Evolutionary conservation across 2,329 filamentous ascomycete genomes (phyloP), one percentile per base, ranked within the genome.

Genomic region (Torrubiellomyces zombiae): DNA sequence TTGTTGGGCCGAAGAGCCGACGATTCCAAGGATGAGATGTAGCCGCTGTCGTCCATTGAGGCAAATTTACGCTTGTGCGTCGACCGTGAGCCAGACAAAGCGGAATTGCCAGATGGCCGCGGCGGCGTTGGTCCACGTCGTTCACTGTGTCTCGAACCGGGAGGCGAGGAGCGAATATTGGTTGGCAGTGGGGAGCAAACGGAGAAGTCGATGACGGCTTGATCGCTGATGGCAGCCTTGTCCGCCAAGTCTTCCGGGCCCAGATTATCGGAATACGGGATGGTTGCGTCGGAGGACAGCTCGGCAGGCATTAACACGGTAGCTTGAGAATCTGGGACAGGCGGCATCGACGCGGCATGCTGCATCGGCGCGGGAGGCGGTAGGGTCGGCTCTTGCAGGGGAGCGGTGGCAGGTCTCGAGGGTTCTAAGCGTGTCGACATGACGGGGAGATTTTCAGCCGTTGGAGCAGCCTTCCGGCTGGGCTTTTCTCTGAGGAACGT

Each of bases 1-100:
- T 69, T 66, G 34, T 74, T 71, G 23, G 77, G 73, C 30, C 86
- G 70, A 46, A 81, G 67, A 9, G 67, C 82, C 0, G 89, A 95
- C 3, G 89, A 95, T 39, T 94, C 85, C 11, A 95, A 64, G 0
- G 85, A 94, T 2, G 89, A 95, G 46, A 92, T 93, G 51, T 95
- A 98, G 20, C 89, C 89, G 45, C 86, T 95, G 50, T 98, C 89
- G 42, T 68, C 81, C 58, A 91, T 75, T 9, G 77, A 75, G 16
- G 68, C 67, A 40, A 78, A 70, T 48, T 82, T 86, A 36, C 78
- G 75, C 53, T 80, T 81, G 36, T 75, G 73, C n/a, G n/a, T n/a
- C 19, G 72, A 67, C 25, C 70, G 71, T 25, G 60, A 55, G 21
- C 63, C 63, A n/a, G 78, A 78, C 12, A 74, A 74, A 19, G 63